These are phyloP conservation scores for Pseudopyrenochaeta lycopersici DNA, from an alignment of 2,329 filamentous ascomycete species.

Conservation along the genomic window DNA sequence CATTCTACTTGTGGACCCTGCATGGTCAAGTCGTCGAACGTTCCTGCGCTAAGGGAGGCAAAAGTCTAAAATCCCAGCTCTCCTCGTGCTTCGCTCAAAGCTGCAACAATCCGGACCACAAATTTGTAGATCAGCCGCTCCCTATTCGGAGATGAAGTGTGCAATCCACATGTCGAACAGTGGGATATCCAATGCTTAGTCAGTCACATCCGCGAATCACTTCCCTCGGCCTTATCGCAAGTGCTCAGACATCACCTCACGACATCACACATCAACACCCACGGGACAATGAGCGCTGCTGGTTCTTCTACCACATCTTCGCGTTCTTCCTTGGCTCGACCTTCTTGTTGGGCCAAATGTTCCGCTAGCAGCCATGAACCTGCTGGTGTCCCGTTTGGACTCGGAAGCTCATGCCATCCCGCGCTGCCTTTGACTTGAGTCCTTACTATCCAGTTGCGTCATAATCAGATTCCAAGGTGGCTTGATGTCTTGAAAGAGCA, in stretches of 20 bases:
- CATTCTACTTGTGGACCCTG: too few species aligned
- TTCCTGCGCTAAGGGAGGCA: conserved; percentile 8
- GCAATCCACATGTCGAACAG: conserved; percentile 21
- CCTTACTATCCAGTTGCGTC: conserved; percentile 36
- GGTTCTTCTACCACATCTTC: conserved; percentile 22
- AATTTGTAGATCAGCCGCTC: conserved; percentile 12
- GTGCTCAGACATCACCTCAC: conserved; percentile 43
- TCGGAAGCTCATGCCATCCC: conserved; percentile 35
- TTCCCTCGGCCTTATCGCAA: conserved; percentile 35
- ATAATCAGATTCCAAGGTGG: conserved; percentile 23
- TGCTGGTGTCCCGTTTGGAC: conserved; percentile 22
- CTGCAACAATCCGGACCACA: conserved; percentile 12
- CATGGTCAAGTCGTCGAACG: too few species aligned
- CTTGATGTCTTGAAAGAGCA: conserved; percentile 35
- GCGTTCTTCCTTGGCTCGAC: conserved; percentile 27
- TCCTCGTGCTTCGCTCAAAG: conserved; percentile 31
- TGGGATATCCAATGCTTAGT: conserved; percentile 38
- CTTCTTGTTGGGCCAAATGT: conserved; percentile 19
- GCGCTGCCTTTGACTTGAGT: conserved; percentile 28
- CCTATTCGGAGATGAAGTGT: conserved; percentile 16
- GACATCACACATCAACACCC: conserved; percentile 32
- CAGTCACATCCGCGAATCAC: conserved; percentile 39
- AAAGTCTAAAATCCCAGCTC: conserved; percentile 11
- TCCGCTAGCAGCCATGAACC: conserved; percentile 18
- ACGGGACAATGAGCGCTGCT: conserved; percentile 17